phyloP scores from a whole-genome alignment of 352 stramenopile species.

The Phytophthora ramorum region DNA sequence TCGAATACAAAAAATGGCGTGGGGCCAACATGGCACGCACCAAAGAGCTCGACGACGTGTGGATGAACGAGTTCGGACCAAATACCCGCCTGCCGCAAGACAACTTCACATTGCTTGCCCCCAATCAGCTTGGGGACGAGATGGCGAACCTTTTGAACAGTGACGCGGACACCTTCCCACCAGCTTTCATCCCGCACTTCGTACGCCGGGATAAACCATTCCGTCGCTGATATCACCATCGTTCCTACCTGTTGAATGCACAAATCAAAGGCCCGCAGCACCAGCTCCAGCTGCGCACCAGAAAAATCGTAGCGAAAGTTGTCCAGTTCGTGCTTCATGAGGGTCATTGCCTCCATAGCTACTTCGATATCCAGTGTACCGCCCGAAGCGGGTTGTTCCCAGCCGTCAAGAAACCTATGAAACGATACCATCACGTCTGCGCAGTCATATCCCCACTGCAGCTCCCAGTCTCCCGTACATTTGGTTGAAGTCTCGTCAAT shows the following conservation, averaged over 20 bases:
- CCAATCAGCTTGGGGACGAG: background rate
- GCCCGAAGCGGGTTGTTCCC: slow-evolving; percentile 1
- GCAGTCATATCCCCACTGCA: slow-evolving; percentile 37
- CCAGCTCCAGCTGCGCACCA: slow-evolving; percentile 16
- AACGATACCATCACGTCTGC: slow-evolving; percentile 28
- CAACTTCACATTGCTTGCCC: slow-evolving; percentile 14
- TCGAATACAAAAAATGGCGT: slow-evolving; percentile 39
- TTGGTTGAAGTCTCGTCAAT: slow-evolving; percentile 5
- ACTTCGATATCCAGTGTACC: slow-evolving; percentile 4
- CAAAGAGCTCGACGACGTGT: slow-evolving; percentile 41
- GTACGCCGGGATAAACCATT: slow-evolving; percentile 39
- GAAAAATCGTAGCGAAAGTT: slow-evolving; percentile 37
- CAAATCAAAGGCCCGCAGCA: slow-evolving; percentile 16
- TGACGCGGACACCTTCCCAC: slow-evolving; percentile 42
- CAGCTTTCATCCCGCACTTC: slow-evolving; percentile 36
- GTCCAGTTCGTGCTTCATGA: slow-evolving; percentile 37
- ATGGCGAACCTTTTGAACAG: slow-evolving; percentile 3
- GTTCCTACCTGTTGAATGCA: slow-evolving; percentile 4
- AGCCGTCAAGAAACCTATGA: slow-evolving; percentile 19
- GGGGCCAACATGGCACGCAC: slow-evolving; percentile 27
- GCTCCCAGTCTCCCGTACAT: slow-evolving; percentile 22
- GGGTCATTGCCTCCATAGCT: slow-evolving; percentile 28
- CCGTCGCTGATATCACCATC: slow-evolving; percentile 12
- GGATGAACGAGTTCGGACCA: slow-evolving; percentile 45
- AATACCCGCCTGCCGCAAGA: slow-evolving; percentile 31